Percentiles rank a stretch among this genome's conserved stretches.
These are phyloP conservation scores for Colletotrichum viniferum DNA, from an alignment of 2,329 filamentous ascomycete species.

Conservation along the genomic window DNA sequence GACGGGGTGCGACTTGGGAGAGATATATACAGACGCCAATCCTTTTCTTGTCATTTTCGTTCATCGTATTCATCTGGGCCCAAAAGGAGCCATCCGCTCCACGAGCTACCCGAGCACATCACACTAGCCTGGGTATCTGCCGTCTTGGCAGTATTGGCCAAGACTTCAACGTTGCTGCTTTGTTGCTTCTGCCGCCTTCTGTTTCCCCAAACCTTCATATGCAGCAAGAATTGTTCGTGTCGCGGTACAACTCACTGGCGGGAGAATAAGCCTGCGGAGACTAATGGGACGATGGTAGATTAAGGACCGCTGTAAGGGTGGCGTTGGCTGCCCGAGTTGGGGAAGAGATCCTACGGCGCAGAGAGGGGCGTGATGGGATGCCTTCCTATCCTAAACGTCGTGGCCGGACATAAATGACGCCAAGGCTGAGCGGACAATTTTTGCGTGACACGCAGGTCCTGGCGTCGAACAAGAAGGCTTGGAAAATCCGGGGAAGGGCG, in stretches of 20 bases:
- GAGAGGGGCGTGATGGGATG: slow-evolving; percentile 4
- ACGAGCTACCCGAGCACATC: not conserved
- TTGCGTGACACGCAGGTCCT: not conserved
- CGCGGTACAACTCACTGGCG: not conserved
- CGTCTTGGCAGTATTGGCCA: not conserved
- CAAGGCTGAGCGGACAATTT: not conserved
- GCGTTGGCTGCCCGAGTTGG: not conserved
- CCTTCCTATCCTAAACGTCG: not conserved
- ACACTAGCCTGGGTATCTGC: not conserved
- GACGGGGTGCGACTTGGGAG: not conserved
- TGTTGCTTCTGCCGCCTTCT: not conserved
- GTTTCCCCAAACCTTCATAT: not conserved
- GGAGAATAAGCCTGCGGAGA: slow-evolving; percentile 7
- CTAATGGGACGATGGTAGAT: slow-evolving; percentile 9
- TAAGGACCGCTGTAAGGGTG: not conserved
- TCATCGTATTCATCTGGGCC: not conserved
- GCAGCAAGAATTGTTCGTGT: not conserved
- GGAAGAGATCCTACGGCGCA: slow-evolving; percentile 4
- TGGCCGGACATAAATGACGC: slow-evolving; percentile 3
- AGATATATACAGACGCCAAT: not conserved
- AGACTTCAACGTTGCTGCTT: not conserved
- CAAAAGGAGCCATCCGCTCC: not conserved
- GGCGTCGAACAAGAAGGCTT: not conserved
- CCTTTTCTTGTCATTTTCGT: not conserved
- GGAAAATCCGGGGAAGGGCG: slow-evolving; percentile 1